Evolutionary conservation across 164 flowering plant species (phyloP), one percentile per base, ranked within the genome.

Genomic region (Berberis vulgaris): DNA sequence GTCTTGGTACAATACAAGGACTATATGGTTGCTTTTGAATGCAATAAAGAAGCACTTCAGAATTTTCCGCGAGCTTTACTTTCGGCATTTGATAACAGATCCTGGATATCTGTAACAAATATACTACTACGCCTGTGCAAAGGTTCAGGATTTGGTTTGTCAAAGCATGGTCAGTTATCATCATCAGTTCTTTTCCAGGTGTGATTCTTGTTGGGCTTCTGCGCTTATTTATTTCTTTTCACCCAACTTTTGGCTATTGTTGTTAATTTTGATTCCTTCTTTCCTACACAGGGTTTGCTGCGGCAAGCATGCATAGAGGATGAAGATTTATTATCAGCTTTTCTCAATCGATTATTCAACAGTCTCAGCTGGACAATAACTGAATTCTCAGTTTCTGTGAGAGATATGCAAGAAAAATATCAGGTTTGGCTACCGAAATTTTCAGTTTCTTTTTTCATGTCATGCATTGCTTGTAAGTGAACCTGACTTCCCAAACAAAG

Each of bases 361-460:
- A 88, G 86, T 47, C 85, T 92, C 47, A 89, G 98, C 82, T 92
- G 98, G 98, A 83, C 91, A 10, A 83, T 92, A 86, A 89, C 98
- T 43, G 98, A 89, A 69, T 92, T 92, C 70, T 92, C 98, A 58
- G 88, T 89, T 79, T 87, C 91, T 0, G 70, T 92, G 65, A 83
- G 93, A 63, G 96, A 88, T 72, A 84, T 89, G 86, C 93, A 86
- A 81, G 98, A 92, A 73, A 83, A 81, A 52, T 81, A 76, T 70
- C 81, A 80, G 96, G 98, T 81, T 46, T 63, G 43, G 38, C 43
- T 50, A 26, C 45, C 58, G 40, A 45, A 41, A 52, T 53, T 52
- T 45, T 45, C 5, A 9, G 50, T 4, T 47, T 52, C 10, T 52
- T 52, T 26, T 26, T 26, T 26, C 26, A 26, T 10, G 54, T 1